Conservation (phyloP, 495 filamentous ascomycete species). For the Aspergillus sclerotiicarbonarius region DNA sequence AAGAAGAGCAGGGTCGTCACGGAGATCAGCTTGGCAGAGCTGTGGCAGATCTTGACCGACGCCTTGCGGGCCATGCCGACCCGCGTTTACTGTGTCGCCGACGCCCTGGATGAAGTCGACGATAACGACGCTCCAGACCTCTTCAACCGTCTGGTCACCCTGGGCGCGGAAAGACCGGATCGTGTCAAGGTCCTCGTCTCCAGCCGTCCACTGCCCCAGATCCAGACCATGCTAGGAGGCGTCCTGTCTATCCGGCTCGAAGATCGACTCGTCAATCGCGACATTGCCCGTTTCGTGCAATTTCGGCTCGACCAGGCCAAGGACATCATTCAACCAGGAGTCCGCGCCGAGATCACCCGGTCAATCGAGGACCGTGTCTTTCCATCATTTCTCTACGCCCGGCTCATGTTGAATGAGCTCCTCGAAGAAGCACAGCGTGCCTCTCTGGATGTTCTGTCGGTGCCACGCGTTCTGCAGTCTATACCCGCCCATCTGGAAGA, state of each 20-base stretch:
- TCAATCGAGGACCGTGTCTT: background rate
- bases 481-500: background rate
- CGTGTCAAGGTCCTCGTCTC: slow-evolving; percentile 44
- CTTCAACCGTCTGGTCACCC: slow-evolving; percentile 25
- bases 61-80: slow-evolving; percentile 23
- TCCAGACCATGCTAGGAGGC: slow-evolving; percentile 6
- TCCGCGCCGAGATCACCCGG: background rate
- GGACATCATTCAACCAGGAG: background rate
- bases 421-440: slow-evolving; percentile 8
- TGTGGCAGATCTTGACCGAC: slow-evolving; percentile 24
- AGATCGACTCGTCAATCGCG: slow-evolving; percentile 19
- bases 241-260: slow-evolving; percentile 33
- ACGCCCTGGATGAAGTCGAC: slow-evolving; percentile 51
- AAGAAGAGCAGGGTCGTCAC: slow-evolving; percentile 17
- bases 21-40: slow-evolving; percentile 16
- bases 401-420: slow-evolving; percentile 42
- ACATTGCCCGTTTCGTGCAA: background rate
- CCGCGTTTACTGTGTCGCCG: slow-evolving; percentile 44
- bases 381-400: slow-evolving; percentile 39
- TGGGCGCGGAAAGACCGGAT: slow-evolving; percentile 34
- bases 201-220: slow-evolving; percentile 31
- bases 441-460: background rate
- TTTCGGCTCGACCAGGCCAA: background rate
- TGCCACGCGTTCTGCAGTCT: background rate
- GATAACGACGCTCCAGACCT: slow-evolving; percentile 31